phyloP scores from a whole-genome alignment of 371 early-diverging fungal genomes.

The Mucor velutinosus region DNA sequence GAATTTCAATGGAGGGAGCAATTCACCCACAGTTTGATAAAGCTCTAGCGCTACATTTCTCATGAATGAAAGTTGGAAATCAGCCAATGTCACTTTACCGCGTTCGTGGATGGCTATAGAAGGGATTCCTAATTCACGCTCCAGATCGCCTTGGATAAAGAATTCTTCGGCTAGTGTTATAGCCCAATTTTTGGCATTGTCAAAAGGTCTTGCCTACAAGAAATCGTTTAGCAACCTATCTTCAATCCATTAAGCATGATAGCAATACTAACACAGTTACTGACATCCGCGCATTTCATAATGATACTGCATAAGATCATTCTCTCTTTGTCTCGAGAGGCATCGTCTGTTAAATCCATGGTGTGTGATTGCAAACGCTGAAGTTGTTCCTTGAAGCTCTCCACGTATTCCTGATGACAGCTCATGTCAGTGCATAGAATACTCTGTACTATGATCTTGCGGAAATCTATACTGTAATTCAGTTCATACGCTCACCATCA shows the following conservation, averaged over 20 bases:
- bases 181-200: constrained; percentile 62
- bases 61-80: constrained; percentile 46
- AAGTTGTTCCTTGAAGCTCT: constrained; percentile 61
- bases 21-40: constrained; percentile 19
- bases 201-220: constrained; percentile 59
- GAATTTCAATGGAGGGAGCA: constrained; percentile 22
- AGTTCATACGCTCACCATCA: not conserved
- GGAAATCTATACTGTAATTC: constrained; percentile 48
- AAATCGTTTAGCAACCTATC: not conserved
- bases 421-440: constrained; percentile 86
- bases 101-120: constrained; percentile 46
- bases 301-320: constrained; percentile 62
- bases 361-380: constrained; percentile 32
- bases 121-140: constrained; percentile 59
- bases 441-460: constrained; percentile 64
- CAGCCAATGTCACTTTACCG: constrained; percentile 37
- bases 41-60: constrained; percentile 37
- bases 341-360: not conserved
- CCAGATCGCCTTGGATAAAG: constrained; percentile 67
- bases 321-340: constrained; percentile 46
- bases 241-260: too few relatives aligned
- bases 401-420: constrained; percentile 73
- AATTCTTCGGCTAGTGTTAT: constrained; percentile 63
- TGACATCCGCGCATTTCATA: constrained; percentile 85
- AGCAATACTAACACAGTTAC: constrained; percentile 58